Percentiles rank a stretch among this genome's conserved stretches.
These are phyloP conservation scores for Piper longum DNA, from an alignment of 164 flowering plant genomes.

Conservation along the genomic window DNA sequence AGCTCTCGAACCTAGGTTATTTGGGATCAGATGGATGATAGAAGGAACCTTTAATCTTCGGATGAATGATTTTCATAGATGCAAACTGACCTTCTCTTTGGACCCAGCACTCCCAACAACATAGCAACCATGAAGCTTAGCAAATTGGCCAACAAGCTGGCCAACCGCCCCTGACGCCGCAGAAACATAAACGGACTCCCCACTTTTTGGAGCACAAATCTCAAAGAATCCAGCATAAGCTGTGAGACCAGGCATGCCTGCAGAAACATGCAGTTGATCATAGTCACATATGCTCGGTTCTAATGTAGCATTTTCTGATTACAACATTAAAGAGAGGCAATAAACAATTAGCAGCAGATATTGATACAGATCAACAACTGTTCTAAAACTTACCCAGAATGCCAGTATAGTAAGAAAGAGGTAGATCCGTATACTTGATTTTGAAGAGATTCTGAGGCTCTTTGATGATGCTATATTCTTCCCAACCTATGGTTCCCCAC, in stretches of 20 bases:
- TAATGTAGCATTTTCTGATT: too few relatives aligned
- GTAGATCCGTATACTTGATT: slow-evolving; percentile 36
- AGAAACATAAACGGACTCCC: slow-evolving; percentile 54
- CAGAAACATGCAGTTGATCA: neutral
- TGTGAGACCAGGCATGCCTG: slow-evolving; percentile 57
- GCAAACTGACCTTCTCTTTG: slow-evolving; percentile 28
- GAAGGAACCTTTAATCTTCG: too few relatives aligned
- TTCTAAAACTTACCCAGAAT: slow-evolving; percentile 43
- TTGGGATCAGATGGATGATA: too few relatives aligned
- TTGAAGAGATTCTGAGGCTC: slow-evolving; percentile 33
- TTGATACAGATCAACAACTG: too few relatives aligned
- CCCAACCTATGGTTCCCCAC: slow-evolving; percentile 67
- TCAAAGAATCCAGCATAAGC: slow-evolving; percentile 73
- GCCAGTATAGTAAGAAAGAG: slow-evolving; percentile 62
- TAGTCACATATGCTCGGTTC: too few relatives aligned
- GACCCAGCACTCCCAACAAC: slow-evolving; percentile 79
- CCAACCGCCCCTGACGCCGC: slow-evolving; percentile 88
- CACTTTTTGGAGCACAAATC: slow-evolving; percentile 51
- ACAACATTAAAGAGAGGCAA: too few relatives aligned
- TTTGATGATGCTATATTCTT: slow-evolving; percentile 52
- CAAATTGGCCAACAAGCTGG: slow-evolving; percentile 75
- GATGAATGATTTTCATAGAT: neutral
- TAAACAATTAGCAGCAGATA: too few relatives aligned
- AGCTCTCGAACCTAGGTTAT: too few relatives aligned
- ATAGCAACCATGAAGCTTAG: slow-evolving; percentile 67